These are phyloP conservation scores for Aspergillus clavatus DNA, from an alignment of 2,329 filamentous ascomycete species.

Conservation along the genomic window DNA sequence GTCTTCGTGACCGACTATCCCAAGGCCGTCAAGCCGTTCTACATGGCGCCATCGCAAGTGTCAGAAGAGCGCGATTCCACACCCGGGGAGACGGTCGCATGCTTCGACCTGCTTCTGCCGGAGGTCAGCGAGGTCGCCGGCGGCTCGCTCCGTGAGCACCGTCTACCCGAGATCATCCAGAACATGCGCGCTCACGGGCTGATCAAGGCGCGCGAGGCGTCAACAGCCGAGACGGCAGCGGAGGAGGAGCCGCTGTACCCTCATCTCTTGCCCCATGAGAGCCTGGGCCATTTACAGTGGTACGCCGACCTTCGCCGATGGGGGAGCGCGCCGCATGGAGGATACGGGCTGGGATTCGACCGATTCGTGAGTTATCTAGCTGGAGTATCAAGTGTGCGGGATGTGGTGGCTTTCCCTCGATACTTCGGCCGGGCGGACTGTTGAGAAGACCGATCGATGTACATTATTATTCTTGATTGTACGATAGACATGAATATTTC, in stretches of 20 bases:
- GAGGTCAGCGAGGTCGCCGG: conserved; percentile 83
- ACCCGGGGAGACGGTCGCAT: conserved; percentile 62
- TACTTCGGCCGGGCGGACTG: conserved; percentile 54
- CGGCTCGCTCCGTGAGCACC: conserved; percentile 83
- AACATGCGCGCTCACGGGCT: conserved; percentile 69
- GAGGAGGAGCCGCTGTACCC: conserved; percentile 29
- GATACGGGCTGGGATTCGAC: conserved; percentile 88
- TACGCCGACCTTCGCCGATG: conserved; percentile 83
- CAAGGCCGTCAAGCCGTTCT: conserved; percentile 85
- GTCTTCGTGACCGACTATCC: conserved; percentile 94
- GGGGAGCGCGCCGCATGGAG: conserved; percentile 87
- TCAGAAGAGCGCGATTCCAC: conserved; percentile 10
- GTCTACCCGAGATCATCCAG: conserved; percentile 59
- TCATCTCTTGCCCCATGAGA: conserved; percentile 34
- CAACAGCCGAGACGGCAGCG: conserved; percentile 15
- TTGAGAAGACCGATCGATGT: no score
- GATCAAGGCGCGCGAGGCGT: conserved; percentile 29
- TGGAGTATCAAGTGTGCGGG: conserved; percentile 75
- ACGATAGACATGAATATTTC: no score
- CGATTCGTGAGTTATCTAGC: conserved; percentile 77
- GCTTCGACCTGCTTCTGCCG: conserved; percentile 84
- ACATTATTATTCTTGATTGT: no score
- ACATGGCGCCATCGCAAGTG: conserved; percentile 60
- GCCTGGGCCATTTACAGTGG: conserved; percentile 63
- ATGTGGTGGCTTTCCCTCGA: conserved; percentile 80